Conservation (phyloP, 306 rosid genomes). For the Castanea crenata region DNA sequence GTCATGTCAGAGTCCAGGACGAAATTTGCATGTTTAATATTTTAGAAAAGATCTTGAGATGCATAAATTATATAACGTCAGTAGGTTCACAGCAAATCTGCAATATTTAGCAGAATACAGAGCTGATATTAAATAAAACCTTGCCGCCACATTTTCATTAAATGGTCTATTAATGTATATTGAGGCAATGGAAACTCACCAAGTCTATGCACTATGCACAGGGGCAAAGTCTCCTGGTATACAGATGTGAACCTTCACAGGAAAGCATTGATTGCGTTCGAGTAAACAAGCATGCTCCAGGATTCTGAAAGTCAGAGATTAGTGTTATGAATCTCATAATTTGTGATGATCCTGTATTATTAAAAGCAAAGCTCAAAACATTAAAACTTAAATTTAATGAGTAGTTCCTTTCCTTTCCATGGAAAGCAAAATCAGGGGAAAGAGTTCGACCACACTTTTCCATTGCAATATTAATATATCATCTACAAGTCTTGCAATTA, state of each 20-base stretch:
- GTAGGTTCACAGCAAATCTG: neutral
- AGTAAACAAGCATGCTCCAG: slow-evolving; percentile 85
- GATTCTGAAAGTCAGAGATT: slow-evolving; percentile 51
- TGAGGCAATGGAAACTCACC: slow-evolving; percentile 37
- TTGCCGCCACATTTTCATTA: neutral
- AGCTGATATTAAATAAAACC: neutral
- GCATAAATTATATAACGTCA: neutral
- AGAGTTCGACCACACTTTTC: neutral
- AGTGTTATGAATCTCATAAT: slow-evolving; percentile 2
- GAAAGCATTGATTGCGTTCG: slow-evolving; percentile 61
- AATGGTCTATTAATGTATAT: neutral
- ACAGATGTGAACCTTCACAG: slow-evolving; percentile 82
- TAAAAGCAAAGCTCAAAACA: neutral
- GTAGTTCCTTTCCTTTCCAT: neutral
- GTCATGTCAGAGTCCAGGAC: neutral
- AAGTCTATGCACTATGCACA: slow-evolving; percentile 61
- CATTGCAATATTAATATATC: slow-evolving; percentile 7
- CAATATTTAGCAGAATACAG: neutral
- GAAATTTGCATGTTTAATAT: neutral
- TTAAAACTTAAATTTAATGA: neutral
- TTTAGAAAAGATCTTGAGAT: neutral
- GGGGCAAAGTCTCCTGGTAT: slow-evolving; percentile 89
- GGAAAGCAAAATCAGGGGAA: slow-evolving; percentile 9
- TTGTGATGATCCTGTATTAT: slow-evolving; percentile 1
- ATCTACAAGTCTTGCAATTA: neutral